Conservation (phyloP, 2,329 filamentous ascomycete species). For the Pseudogymnoascus sp. region DNA sequence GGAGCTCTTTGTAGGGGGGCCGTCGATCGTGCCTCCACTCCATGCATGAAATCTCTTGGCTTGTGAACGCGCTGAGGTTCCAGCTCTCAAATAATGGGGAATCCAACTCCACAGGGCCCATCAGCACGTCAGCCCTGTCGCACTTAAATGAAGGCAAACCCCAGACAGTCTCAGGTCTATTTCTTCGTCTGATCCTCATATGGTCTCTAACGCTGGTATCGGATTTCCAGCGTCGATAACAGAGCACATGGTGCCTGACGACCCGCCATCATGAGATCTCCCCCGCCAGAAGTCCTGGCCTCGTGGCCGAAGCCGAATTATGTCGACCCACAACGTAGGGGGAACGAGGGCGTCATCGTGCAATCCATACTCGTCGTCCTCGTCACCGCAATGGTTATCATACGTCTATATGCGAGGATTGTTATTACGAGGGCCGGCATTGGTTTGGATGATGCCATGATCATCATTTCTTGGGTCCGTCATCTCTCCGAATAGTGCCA, state of each 20-base stretch:
- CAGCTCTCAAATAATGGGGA: neutral
- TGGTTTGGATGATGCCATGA: constrained; percentile 39
- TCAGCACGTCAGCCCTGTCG: neutral
- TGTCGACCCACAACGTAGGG: constrained; percentile 35
- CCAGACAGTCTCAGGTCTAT: neutral
- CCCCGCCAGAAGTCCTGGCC: constrained; percentile 32
- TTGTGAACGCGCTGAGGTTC: neutral
- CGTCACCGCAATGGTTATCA: constrained; percentile 31
- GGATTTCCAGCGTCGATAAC: neutral
- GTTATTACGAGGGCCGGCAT: constrained; percentile 34
- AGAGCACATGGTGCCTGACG: neutral
- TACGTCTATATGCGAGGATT: constrained; percentile 40
- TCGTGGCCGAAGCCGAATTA: constrained; percentile 41
- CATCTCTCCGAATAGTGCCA: neutral
- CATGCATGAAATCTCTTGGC: neutral
- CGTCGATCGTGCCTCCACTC: neutral
- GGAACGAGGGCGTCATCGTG: constrained; percentile 34
- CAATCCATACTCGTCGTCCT: constrained; percentile 32
- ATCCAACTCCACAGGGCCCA: neutral
- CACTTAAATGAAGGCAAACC: neutral
- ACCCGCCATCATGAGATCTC: constrained; percentile 27
- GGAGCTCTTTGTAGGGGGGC: neutral
- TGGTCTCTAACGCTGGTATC: neutral
- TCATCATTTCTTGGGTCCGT: constrained; percentile 33
- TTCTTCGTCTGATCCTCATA: neutral